Base-by-base conservation (phyloP, 1,284 basidiomycete genomes). In the Crucibulum cyathiforme region DNA sequence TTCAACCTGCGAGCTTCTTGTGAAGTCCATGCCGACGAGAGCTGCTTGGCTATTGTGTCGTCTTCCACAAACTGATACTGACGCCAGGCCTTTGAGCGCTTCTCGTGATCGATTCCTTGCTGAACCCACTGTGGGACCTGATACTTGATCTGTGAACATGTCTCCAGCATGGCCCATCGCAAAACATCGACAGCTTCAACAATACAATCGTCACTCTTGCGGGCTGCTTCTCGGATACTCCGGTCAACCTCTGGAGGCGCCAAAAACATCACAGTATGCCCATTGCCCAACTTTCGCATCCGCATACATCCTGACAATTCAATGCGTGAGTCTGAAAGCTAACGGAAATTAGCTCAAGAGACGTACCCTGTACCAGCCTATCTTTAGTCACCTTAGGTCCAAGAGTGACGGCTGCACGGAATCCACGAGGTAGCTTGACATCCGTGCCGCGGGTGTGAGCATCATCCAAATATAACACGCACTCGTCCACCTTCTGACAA, bases 381-480 rank as follows among this genome's bases (percentile, higher is more conserved):
- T 88, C 86, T 53, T 87, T 87, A 0, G 82, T 84, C 2, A 86
- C 71, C 47, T 81, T 84, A 0, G 80, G 81, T 0, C 85, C 86
- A 1, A 87, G 66, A 0, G 84, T 87, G 6, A 86, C 84, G 1
- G 77, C 80, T 17, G 86, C 85, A 5, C 81, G 75, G 50, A 73
- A 76, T 19, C 74, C 59, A 2, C 17, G 49, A 0, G 85, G 85
- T 37, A 87, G 70, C 46, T 80, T 85, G 15, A 87, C 70, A 64
- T 87, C 85, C 0, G 84, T 86, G 7, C 86, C 85, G 35, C 86
- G 71, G 0, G 86, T 87, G 59, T 87, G 85, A 1, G 81, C 82
- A 63, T 88, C 85, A 47, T 87, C 86, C 0, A 88, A 78, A 59
- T 88, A 87, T 2, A 86, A 64, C 5, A 85, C 60, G 37, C 83